phyloP scores from a whole-genome alignment of 1,139 yeast species.

The Diutina siamensis region DNA sequence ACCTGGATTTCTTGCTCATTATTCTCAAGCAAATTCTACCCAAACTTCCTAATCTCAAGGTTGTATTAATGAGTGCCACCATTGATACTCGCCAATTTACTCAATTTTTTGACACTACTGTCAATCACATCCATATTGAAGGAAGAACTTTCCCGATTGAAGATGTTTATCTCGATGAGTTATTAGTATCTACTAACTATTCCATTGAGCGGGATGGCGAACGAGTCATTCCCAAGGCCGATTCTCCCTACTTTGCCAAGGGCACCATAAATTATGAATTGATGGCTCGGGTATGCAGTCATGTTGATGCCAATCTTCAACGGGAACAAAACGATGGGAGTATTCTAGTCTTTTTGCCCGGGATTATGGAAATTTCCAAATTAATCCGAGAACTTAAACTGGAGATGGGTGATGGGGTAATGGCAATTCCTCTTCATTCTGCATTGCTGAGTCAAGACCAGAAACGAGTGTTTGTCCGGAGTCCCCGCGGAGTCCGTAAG shows the following conservation, averaged over 20 bases:
- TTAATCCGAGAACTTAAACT: constrained; percentile 18
- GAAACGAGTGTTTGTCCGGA: constrained; percentile 48
- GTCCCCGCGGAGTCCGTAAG: constrained; percentile 50
- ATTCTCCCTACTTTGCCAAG: constrained; percentile 47
- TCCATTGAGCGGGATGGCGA: constrained; percentile 33
- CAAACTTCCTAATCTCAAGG: constrained; percentile 41
- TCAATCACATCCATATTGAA: constrained; percentile 63
- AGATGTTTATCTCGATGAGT: constrained; percentile 60
- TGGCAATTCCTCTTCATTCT: constrained; percentile 76
- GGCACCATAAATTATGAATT: constrained; percentile 71
- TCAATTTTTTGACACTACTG: constrained; percentile 39
- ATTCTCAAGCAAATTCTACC: constrained; percentile 51
- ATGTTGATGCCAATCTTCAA: constrained; percentile 38
- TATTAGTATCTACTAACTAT: constrained; percentile 45
- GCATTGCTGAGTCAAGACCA: constrained; percentile 81
- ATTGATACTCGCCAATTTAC: constrained; percentile 64
- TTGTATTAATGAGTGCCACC: constrained; percentile 91
- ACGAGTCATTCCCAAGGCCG: constrained; percentile 42
- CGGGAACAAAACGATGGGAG: constrained; percentile 45
- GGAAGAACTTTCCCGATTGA: constrained; percentile 90
- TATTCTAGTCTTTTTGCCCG: constrained; percentile 77
- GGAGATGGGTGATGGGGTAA: constrained; percentile 4
- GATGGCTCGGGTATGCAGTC: constrained; percentile 42
- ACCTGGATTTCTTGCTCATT: constrained; percentile 75
- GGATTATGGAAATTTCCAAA: constrained; percentile 74